Percentiles rank a stretch among this genome's conserved stretches.
These are phyloP conservation scores for Cutaneotrichosporon curvatum DNA, from an alignment of 1,284 basidiomycete genomes.

Conservation along the genomic window DNA sequence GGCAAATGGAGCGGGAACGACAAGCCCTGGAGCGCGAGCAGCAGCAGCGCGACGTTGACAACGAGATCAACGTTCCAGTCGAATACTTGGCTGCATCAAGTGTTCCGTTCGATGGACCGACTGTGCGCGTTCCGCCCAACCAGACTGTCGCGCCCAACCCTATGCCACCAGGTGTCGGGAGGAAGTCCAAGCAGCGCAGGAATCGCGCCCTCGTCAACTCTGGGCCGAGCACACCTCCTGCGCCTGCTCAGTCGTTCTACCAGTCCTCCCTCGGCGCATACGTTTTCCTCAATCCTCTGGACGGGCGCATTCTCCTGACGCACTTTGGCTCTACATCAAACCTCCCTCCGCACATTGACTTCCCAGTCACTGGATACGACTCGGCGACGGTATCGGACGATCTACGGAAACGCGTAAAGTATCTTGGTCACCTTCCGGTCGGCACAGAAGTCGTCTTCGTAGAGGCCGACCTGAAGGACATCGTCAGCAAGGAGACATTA, in stretches of 20 bases:
- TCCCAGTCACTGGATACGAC: constrained; percentile 69
- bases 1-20: constrained; percentile 44
- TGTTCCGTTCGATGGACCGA: constrained; percentile 1
- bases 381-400: constrained; percentile 70
- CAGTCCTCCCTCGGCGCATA: constrained; percentile 87
- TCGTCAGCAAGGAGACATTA: constrained; percentile 65
- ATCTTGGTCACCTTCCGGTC: constrained; percentile 84
- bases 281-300: constrained; percentile 89
- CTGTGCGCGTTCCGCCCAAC: constrained; percentile 34
- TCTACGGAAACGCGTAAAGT: constrained; percentile 87
- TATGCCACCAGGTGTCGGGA: constrained; percentile 20
- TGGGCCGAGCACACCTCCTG: constrained; percentile 19
- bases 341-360: constrained; percentile 74
- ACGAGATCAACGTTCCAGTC: constrained; percentile 6
- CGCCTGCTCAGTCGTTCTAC: constrained; percentile 74
- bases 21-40: constrained; percentile 27
- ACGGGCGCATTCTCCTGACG: constrained; percentile 84
- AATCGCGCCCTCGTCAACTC: constrained; percentile 25
- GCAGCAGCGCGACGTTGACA: constrained; percentile 3
- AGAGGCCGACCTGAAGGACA: constrained; percentile 71
- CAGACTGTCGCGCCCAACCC: constrained; percentile 35
- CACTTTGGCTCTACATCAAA: constrained; percentile 74
- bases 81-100: constrained; percentile 9
- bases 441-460: constrained; percentile 91
- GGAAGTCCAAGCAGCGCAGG: constrained; percentile 22